Base-by-base conservation (phyloP, 2,329 filamentous ascomycete genomes). In the Cytospora chrysosperma region DNA sequence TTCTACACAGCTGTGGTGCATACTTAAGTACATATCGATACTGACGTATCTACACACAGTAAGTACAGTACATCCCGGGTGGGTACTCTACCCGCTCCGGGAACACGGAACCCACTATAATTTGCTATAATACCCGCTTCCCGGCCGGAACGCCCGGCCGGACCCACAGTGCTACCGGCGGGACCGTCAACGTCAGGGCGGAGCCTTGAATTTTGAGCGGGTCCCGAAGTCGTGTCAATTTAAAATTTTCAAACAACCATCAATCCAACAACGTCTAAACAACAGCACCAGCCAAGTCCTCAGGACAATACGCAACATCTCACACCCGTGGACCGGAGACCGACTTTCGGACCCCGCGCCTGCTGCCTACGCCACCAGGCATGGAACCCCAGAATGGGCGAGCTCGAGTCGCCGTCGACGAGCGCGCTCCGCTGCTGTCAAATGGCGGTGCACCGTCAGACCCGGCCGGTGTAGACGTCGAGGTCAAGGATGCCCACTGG, bases 361-460 rank as follows among this genome's bases (percentile, higher is more conserved):
- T 9, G 43, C 43, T 47, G n/a, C 21, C 32, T n/a, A 34, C 49
- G 40, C 52, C 43, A 30, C 52, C 43, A 30, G 28, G 21, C 43
- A 52, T 62, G 60, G 37, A 56, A 15, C 43, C 21, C 28, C 26
- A 34, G 15, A 21, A 63, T 15, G 55, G 27, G 28, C 43, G 21
- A 24, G 43, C 43, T 12, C 54, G 43, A 6, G n/a, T 13, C 26
- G 50, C 37, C 32, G 61, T 53, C 32, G 61, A 47, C 32, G 64
- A 66, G 58, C 62, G 40, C 40, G 56, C 57, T 8, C 61, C 64
- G 0, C 24, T 66, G 40, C 50, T 66, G 30, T 24, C 64, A 8
- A 50, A 21, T 10, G 24, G 49, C 21, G 40, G 43, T 24, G 26
- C 64, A 40, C 26, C 49, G 26, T 55, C 50, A 15, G 56, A 28